Base-by-base conservation (phyloP, 371 early-diverging fungal species). In the Nematocida homosporus region DNA sequence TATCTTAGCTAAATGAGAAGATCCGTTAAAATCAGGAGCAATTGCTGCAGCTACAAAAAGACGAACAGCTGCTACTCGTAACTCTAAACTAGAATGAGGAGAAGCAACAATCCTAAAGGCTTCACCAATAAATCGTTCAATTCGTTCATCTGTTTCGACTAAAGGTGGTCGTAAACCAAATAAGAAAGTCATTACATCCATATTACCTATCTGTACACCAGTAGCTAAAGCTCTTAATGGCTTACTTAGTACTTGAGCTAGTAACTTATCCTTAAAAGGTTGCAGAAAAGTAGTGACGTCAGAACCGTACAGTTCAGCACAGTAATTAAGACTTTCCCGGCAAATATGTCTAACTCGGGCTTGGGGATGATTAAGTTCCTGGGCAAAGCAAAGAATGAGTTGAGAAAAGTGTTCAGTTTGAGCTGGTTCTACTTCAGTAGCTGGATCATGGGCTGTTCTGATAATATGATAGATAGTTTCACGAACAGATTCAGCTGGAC, bases 121-220 rank as follows among this genome's bases (percentile, higher is more conserved):
- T 37, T 72, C 75, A 16, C 75, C 75, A 72, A 72, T 72, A 37
- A 72, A 72, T 35, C 75, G 27, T 42, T 72, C 75, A 6, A 72
- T 27, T 50, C 63, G 20, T 29, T 72, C 75, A 64, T 72, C 75
- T 27, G 53, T 63, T 6, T 16, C 30, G 52, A 72, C 30, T 8
- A 72, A 64, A 25, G 75, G 75, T 0, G 75, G 75, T 30, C 75
- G 47, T 41, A 72, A 59, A 3, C 60, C 57, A 48, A 72, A 59
- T 25, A 72, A 42, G 52, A 61, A 72, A 18, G 65, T 38, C 47
- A 72, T 72, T 13, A 61, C 40, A n/a, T 72, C 75, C 75, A 72
- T 72, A 59, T 72, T 72, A 13, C 75, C 75, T 72, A 72, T 59
- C 51, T 72, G 75, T 30, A 72, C 47, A 6, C 75, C 61, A 18